Base-by-base conservation (phyloP, 179 eudicot species). In the Silene coronaria region DNA sequence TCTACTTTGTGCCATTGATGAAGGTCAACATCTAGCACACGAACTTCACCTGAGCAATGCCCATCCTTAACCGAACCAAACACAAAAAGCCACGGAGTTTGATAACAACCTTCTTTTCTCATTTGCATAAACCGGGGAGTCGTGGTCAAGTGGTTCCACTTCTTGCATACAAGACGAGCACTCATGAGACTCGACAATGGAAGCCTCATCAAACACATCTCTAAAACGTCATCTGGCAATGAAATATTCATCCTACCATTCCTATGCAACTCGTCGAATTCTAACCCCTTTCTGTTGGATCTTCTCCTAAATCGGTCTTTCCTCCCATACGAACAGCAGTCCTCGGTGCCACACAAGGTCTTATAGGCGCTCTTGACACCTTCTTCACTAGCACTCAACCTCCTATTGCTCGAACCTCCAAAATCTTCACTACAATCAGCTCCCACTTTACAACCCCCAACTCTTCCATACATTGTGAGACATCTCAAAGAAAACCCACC, bases 391-490 rank as follows among this genome's bases (percentile, higher is more conserved):
- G 88, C 79, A 80, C 82, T 89, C 22, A 92, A 91, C 75, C 89
- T 82, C 79, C 90, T 80, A 74, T 79, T 71, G 64, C 85, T 77
- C 34, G 79, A 70, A 79, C 88, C 90, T 67, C 85, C 92, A 75
- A 78, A 81, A 34, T 91, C 93, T 38, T 93, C 99, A 75, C 83
- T 61, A 24, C 88, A 84, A 60, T 91, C 96, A 30, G 97, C 98
- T 28, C 95, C 96, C 8, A 95, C 99, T 87, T 87, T 92, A 85
- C 99, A 95, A 69, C 97, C 97, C 51, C 97, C 97, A 51, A 88
- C 91, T 82, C 96, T 87, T 51, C 91, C 88, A 68, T 89, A 90
- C 71, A 92, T 57, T 12, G 87, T 62, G 7, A 93, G 93, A 79
- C 99, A 95, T 69, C 86, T 85, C 42, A 88, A 67, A 8, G 99